Conservation (phyloP, 139 green algal species). For the Trebouxia sp. region DNA sequence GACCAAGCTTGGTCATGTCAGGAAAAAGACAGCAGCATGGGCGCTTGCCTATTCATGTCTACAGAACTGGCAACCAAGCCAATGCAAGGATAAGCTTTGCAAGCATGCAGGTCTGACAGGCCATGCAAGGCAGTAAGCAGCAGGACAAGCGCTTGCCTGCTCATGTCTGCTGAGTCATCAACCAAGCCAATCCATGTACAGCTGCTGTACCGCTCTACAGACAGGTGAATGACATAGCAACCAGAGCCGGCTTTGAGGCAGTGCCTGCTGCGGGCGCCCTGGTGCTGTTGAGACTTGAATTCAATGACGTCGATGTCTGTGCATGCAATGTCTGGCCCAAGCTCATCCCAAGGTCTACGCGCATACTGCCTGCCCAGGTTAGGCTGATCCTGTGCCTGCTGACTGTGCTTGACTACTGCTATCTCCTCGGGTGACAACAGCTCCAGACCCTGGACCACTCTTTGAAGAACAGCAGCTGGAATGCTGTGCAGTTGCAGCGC, state of each 20-base stretch:
- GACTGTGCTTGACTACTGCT: not conserved
- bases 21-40: no score
- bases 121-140: no score
- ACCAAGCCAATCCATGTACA: slow-evolving; percentile 20
- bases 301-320: not conserved
- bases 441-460: not conserved
- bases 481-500: slow-evolving; percentile 3
- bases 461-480: not conserved
- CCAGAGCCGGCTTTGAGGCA: slow-evolving; percentile 17
- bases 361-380: slow-evolving; percentile 8
- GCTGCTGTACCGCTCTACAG: not conserved
- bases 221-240: slow-evolving; percentile 8
- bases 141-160: not conserved
- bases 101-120: no score
- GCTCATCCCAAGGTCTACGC: not conserved
- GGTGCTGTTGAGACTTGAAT: slow-evolving; percentile 3
- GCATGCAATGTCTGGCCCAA: not conserved
- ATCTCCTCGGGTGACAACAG: not conserved
- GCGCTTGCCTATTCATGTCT: not conserved
- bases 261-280: slow-evolving; percentile 11
- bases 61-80: not conserved
- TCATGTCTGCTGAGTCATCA: slow-evolving; percentile 21
- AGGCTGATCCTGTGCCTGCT: not conserved
- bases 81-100: slow-evolving; percentile 14
- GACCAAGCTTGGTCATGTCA: no score